A percentile compares a stretch with the other conserved stretches of the same genome.
These are phyloP conservation scores for Auricularia sp. DNA, from an alignment of 768 basidiomycete genomes.

Conservation along the genomic window DNA sequence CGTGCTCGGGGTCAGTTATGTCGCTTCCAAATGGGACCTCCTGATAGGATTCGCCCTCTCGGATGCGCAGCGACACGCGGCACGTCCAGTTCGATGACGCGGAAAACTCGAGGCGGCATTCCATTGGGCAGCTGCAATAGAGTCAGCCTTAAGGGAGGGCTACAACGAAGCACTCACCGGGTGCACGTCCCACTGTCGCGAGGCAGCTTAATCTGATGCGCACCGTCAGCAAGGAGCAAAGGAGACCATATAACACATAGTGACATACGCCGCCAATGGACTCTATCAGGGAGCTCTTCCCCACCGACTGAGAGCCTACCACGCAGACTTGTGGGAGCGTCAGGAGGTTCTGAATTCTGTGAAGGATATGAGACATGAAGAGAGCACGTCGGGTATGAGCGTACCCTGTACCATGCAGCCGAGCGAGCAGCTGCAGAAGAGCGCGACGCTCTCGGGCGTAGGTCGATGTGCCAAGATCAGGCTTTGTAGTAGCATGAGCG, in stretches of 20 bases:
- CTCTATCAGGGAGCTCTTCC: conserved; percentile 71
- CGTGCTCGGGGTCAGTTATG: conserved; percentile 9
- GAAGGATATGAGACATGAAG: neutral
- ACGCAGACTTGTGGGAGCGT: conserved; percentile 68
- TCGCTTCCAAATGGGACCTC: conserved; percentile 9
- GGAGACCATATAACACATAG: too few species aligned
- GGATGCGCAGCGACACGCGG: conserved; percentile 22
- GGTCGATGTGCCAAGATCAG: neutral
- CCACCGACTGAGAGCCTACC: conserved; percentile 62
- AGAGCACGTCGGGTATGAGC: conserved; percentile 4
- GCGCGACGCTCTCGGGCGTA: conserved; percentile 25
- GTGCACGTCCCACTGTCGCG: conserved; percentile 70
- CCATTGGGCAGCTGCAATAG: conserved; percentile 26
- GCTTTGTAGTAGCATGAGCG: neutral
- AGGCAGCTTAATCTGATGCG: conserved; percentile 53
- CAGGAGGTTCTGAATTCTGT: conserved; percentile 22
- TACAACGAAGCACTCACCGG: conserved; percentile 30
- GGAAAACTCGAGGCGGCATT: conserved; percentile 24
- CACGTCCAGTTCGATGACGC: conserved; percentile 21
- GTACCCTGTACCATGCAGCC: conserved; percentile 53
- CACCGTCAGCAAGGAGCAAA: neutral
- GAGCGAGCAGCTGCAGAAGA: conserved; percentile 52
- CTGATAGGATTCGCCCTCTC: conserved; percentile 15
- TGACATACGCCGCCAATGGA: conserved; percentile 39
- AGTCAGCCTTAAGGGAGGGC: neutral